phyloP scores from a whole-genome alignment of 768 basidiomycete genomes.

The Trametes punicea region DNA sequence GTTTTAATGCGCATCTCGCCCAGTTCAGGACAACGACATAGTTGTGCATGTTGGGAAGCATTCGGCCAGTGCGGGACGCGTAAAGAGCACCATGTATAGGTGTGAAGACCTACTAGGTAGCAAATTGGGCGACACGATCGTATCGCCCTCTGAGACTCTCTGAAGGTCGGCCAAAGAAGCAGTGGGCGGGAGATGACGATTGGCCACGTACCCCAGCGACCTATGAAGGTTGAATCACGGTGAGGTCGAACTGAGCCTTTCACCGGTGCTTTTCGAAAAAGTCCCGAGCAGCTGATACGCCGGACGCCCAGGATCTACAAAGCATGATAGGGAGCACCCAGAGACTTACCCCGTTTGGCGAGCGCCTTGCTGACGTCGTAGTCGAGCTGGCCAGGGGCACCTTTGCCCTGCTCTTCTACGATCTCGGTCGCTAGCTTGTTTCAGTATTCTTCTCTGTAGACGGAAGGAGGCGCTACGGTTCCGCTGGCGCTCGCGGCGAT shows the following conservation, averaged over 20 bases:
- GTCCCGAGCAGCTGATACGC: slow-evolving; percentile 43
- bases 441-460: slow-evolving; percentile 58
- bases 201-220: slow-evolving; percentile 5
- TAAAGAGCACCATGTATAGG: background rate
- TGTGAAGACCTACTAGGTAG: background rate
- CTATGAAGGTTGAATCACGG: slow-evolving; percentile 53
- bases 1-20: slow-evolving; percentile 50
- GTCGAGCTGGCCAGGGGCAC: slow-evolving; percentile 37
- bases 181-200: background rate
- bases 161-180: too few species aligned
- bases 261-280: slow-evolving; percentile 42
- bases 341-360: slow-evolving; percentile 42
- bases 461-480: slow-evolving; percentile 21
- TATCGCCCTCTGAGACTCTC: background rate
- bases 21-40: slow-evolving; percentile 50
- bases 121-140: background rate
- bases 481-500: slow-evolving; percentile 39
- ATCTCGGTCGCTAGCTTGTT: slow-evolving; percentile 44
- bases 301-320: too few species aligned
- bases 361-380: slow-evolving; percentile 60
- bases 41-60: background rate
- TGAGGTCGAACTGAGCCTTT: slow-evolving; percentile 28
- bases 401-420: slow-evolving; percentile 46
- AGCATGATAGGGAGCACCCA: background rate
- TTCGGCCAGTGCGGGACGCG: background rate